These are phyloP conservation scores for Ceratocystiopsis sp. DNA, from an alignment of 2,329 filamentous ascomycete genomes.

Conservation along the genomic window DNA sequence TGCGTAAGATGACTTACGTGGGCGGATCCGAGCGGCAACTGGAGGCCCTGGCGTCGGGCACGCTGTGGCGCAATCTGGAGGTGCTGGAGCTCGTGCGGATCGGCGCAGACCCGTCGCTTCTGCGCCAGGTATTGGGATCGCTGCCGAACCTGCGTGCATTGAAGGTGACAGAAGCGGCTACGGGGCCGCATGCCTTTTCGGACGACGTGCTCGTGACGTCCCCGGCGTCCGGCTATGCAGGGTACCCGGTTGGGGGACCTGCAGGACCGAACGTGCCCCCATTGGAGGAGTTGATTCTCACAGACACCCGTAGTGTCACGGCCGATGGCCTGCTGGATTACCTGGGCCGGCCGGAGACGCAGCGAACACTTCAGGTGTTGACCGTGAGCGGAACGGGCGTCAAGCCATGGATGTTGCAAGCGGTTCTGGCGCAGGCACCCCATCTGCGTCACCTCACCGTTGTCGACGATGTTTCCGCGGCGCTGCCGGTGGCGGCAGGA, in stretches of 20 bases:
- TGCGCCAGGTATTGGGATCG: slow-evolving; percentile 54
- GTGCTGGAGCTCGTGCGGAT: slow-evolving; percentile 54
- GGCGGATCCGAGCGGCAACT: slow-evolving; percentile 64
- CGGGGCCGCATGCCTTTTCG: slow-evolving; percentile 33
- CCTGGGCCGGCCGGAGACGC: slow-evolving; percentile 42
- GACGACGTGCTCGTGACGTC: slow-evolving; percentile 54
- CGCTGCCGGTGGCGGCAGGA: slow-evolving; percentile 29
- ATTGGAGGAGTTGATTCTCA: slow-evolving; percentile 55
- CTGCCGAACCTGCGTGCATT: slow-evolving; percentile 55
- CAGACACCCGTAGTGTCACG: slow-evolving; percentile 55
- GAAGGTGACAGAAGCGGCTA: slow-evolving; percentile 51
- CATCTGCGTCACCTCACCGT: slow-evolving; percentile 40
- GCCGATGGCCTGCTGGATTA: slow-evolving; percentile 52
- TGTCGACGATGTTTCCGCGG: slow-evolving; percentile 29
- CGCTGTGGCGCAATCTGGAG: slow-evolving; percentile 53
- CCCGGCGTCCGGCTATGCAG: not conserved
- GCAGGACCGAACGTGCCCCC: slow-evolving; percentile 46
- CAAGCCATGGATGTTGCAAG: slow-evolving; percentile 40
- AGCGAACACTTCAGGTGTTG: slow-evolving; percentile 46
- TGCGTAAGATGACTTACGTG: slow-evolving; percentile 79
- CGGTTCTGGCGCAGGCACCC: slow-evolving; percentile 40
- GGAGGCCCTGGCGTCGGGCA: slow-evolving; percentile 47
- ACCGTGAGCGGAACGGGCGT: slow-evolving; percentile 59
- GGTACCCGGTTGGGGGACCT: slow-evolving; percentile 13
- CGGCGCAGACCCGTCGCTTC: slow-evolving; percentile 49